phyloP scores from a whole-genome alignment of 2,329 filamentous ascomycete genomes.

The Rosellinia necatrix region DNA sequence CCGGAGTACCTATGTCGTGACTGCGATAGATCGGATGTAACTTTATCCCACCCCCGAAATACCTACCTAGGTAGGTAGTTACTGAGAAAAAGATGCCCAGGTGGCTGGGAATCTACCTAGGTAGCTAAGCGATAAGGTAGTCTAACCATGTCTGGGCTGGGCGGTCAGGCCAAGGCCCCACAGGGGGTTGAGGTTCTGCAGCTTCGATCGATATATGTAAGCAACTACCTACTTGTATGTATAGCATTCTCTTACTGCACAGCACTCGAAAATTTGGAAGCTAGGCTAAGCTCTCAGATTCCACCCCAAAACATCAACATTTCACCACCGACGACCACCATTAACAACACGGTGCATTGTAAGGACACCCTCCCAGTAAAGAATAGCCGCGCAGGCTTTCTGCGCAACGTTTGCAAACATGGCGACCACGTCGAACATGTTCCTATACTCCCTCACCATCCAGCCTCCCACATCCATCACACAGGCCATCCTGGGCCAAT shows the following conservation, averaged over 20 bases:
- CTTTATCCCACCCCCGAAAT: too few species aligned
- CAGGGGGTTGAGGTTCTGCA: too few species aligned
- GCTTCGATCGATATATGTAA: constrained; percentile 22
- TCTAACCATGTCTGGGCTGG: too few species aligned
- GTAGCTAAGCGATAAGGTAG: too few species aligned
- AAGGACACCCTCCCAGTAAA: constrained; percentile 23
- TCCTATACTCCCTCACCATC: constrained; percentile 96
- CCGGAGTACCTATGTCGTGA: too few species aligned
- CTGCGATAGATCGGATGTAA: too few species aligned
- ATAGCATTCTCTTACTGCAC: too few species aligned
- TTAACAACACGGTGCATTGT: constrained; percentile 2
- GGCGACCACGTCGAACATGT: constrained; percentile 98
- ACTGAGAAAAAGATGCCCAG: too few species aligned
- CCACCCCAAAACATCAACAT: not conserved
- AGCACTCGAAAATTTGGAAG: constrained; percentile 30
- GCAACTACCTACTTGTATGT: too few species aligned
- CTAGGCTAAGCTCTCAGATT: constrained; percentile 6
- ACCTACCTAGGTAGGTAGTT: too few species aligned
- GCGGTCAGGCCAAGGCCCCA: too few species aligned
- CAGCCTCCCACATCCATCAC: constrained; percentile 88
- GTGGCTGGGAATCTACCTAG: too few species aligned
- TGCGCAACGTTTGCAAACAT: constrained; percentile 57
- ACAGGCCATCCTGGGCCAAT: constrained; percentile 91
- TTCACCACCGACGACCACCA: not conserved
- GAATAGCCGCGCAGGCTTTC: constrained; percentile 41